Conservation (phyloP, 371 early-diverging fungal species). For the Chytridium lagenaria region DNA sequence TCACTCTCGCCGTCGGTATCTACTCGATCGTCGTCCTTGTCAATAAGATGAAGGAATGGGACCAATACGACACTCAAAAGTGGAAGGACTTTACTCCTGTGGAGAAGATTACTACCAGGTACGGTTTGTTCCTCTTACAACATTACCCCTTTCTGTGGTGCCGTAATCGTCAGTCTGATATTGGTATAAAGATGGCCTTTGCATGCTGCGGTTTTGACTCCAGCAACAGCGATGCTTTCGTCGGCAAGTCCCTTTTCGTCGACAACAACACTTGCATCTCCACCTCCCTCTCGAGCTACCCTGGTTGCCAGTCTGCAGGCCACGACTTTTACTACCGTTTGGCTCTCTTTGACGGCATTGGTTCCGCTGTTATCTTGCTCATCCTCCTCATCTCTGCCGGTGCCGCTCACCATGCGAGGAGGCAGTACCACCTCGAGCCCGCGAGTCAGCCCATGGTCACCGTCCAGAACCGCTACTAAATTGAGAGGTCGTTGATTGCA, state of each 20-base stretch:
- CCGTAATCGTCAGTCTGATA: not conserved
- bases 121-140: not conserved
- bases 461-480: too few species aligned
- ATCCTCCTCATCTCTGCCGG: not conserved
- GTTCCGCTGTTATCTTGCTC: not conserved
- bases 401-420: slow-evolving; percentile 4
- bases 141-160: not conserved
- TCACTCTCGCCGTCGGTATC: slow-evolving; percentile 3
- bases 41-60: slow-evolving; percentile 9
- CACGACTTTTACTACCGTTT: not conserved
- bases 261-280: not conserved
- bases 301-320: slow-evolving; percentile 2
- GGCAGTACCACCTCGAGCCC: not conserved
- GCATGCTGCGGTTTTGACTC: slow-evolving; percentile 10
- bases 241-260: not conserved
- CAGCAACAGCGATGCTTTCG: not conserved
- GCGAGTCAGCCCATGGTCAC: slow-evolving; percentile 8
- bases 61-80: too few species aligned
- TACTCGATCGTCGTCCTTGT: not conserved
- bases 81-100: not conserved
- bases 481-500: too few species aligned
- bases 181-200: not conserved
- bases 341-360: not conserved
- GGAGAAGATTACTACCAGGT: slow-evolving; percentile 11
- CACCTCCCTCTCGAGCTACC: not conserved